Evolutionary conservation across 2,329 filamentous ascomycete genomes (phyloP).

Genomic region (Septoria petroselini): DNA sequence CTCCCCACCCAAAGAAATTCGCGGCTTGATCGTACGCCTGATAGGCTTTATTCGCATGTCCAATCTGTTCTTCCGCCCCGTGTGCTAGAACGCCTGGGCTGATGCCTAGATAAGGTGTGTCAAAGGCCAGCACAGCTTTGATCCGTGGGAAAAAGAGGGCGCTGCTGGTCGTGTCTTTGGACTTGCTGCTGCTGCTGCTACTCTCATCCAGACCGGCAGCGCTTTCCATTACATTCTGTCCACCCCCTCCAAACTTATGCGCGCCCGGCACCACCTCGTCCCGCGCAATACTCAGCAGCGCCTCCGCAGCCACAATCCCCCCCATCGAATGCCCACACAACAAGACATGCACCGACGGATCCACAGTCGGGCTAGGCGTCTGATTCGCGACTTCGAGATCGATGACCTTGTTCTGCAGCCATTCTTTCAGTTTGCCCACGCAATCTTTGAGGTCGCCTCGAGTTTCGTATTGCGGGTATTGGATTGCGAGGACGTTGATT

Average conservation of each 20-base stretch:
- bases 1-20: slow-evolving; percentile 51
- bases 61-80: slow-evolving; percentile 82
- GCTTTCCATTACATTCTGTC: slow-evolving; percentile 5
- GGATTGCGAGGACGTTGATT: slow-evolving; percentile 62
- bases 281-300: slow-evolving; percentile 69
- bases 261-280: slow-evolving; percentile 53
- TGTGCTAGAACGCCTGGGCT: slow-evolving; percentile 79
- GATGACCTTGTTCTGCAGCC: slow-evolving; percentile 88
- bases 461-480: slow-evolving; percentile 84
- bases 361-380: slow-evolving; percentile 78
- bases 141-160: slow-evolving; percentile 89
- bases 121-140: slow-evolving; percentile 60
- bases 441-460: slow-evolving; percentile 69
- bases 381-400: slow-evolving; percentile 82
- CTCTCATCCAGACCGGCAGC: not conserved
- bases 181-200: slow-evolving; percentile 24
- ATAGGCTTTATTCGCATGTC: slow-evolving; percentile 67
- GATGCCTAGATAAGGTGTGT: slow-evolving; percentile 81
- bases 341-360: slow-evolving; percentile 77
- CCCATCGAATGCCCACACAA: slow-evolving; percentile 82
- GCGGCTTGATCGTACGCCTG: slow-evolving; percentile 63
- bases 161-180: slow-evolving; percentile 6
- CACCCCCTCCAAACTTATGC: slow-evolving; percentile 5
- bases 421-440: slow-evolving; percentile 71
- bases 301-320: slow-evolving; percentile 93